Percentiles rank a stretch among this genome's conserved stretches.
Conservation (phyloP, 2,329 filamentous ascomycete genomes). For the Arthrobotrys pseudoclavata region DNA sequence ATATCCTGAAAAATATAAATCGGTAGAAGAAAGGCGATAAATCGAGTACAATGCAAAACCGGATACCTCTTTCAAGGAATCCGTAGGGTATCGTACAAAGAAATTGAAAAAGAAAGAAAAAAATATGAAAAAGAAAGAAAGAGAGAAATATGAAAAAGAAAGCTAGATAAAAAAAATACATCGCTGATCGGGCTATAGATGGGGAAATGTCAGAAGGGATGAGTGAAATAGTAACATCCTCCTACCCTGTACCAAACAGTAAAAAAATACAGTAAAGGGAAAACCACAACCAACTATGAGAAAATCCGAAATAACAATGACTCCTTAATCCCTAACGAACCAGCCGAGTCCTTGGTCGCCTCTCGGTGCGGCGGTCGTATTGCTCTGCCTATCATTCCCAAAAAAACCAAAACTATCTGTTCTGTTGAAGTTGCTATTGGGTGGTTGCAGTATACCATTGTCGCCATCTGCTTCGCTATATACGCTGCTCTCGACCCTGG, state of each 20-base stretch:
- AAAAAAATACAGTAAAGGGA: background rate
- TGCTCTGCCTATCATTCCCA: conserved; percentile 52
- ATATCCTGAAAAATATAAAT: conserved; percentile 39
- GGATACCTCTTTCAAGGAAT: conserved; percentile 43
- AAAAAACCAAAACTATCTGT: conserved; percentile 60
- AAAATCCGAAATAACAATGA: conserved; percentile 29
- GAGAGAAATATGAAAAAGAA: background rate
- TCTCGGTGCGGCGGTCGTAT: conserved; percentile 34
- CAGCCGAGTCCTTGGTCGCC: conserved; percentile 57
- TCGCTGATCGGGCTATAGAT: conserved; percentile 34
- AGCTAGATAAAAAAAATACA: conserved; percentile 20
- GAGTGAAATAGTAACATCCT: conserved; percentile 35
- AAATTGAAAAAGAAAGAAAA: conserved; percentile 24
- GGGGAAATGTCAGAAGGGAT: conserved; percentile 34
- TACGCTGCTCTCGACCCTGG: conserved; percentile 44
- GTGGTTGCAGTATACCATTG: conserved; percentile 38
- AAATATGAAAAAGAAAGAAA: conserved; percentile 7
- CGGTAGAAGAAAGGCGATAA: conserved; percentile 12
- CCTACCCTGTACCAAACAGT: conserved; percentile 25
- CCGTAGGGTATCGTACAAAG: conserved; percentile 58
- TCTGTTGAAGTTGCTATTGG: conserved; percentile 24
- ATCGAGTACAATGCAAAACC: conserved; percentile 51
- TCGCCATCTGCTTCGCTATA: conserved; percentile 44
- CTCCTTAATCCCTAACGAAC: conserved; percentile 58
- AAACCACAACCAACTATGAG: conserved; percentile 13